Evolutionary conservation across 768 basidiomycete species (phyloP).

Genomic region (Tubosaeta sp.): DNA sequence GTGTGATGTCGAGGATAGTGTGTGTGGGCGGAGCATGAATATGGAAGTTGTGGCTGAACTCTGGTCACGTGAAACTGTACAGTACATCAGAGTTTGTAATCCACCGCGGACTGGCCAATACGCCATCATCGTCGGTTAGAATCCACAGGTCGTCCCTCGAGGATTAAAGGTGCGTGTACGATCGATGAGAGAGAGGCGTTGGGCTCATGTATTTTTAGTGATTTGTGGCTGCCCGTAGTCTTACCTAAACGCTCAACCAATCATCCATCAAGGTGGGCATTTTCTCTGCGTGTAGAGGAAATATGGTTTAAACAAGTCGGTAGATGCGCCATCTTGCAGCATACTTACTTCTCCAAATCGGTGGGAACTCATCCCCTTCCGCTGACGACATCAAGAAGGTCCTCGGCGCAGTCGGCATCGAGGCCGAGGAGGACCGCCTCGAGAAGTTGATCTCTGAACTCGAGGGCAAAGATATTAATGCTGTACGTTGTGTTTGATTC

Average conservation of each 20-base stretch:
- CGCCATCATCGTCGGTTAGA: conserved; percentile 65
- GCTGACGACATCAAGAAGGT: conserved; percentile 86
- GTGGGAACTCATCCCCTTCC: conserved; percentile 85
- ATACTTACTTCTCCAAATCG: conserved; percentile 94
- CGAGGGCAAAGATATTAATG: conserved; percentile 81
- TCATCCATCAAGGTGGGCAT: conserved; percentile 42
- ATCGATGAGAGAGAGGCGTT: not conserved
- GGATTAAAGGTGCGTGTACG: conserved; percentile 68
- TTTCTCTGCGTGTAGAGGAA: not conserved
- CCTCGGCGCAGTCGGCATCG: conserved; percentile 81
- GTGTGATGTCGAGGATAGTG: conserved; percentile 26
- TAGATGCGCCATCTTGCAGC: conserved; percentile 94
- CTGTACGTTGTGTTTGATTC: conserved; percentile 42
- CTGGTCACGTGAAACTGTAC: conserved; percentile 56
- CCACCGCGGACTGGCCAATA: not conserved
- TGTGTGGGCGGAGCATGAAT: conserved; percentile 24
- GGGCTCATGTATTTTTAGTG: conserved; percentile 43
- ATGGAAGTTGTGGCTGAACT: conserved; percentile 41
- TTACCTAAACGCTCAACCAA: conserved; percentile 27
- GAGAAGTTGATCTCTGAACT: conserved; percentile 85
- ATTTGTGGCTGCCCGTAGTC: conserved; percentile 86
- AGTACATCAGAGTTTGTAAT: conserved; percentile 35
- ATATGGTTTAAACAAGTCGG: not conserved
- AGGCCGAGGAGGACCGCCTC: conserved; percentile 79
- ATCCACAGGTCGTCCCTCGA: conserved; percentile 89